Evolutionary conservation across 1,284 basidiomycete species (phyloP), one percentile per base, ranked within the genome.

Genomic region (Tranzscheliella williamsii): DNA sequence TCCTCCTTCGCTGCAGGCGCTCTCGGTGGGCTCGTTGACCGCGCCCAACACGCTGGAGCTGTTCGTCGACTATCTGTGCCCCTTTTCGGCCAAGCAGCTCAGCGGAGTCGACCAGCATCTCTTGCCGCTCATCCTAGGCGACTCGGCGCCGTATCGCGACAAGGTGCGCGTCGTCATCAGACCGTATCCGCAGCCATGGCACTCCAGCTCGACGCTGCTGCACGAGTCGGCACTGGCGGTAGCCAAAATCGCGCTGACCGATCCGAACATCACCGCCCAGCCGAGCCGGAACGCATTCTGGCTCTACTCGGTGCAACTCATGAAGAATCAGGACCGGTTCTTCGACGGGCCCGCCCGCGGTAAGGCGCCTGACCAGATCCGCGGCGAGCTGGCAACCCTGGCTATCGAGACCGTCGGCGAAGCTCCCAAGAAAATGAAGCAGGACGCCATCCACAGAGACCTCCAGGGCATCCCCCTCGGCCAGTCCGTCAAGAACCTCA

Each of bases 11-110:
- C 84, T 94, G 43, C 80, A 82, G 21, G 85, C 89, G 42, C 82
- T 90, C 38, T 79, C 87, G 38, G 82, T 93, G 63, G 93, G 92
- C 26, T 78, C 76, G 18, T 78, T 81, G 35, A 78, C 83, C 24
- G 84, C 90, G 0, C 85, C 87, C 0, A 90, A 95, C 73, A 89
- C 88, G 2, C 82, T 96, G 46, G 91, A 94, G 55, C 80, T 92
- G 44, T 91, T 89, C 77, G 30, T 66, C 16, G 63, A 69, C 54
- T 66, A 66, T 18, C 51, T 61, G n/a, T 66, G 56, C 75, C 91
- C 91, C 0, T 93, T 84, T 82, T 79, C 78, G 4, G 77, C 71
- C 35, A 81, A 80, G 64, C 79, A 80, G 42, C 68, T 78, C 30
- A 58, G 66, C 24, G 79, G 79, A 6, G 67, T 82, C 46, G 63